Evolutionary conservation across 495 filamentous ascomycete genomes (phyloP).

Genomic region (Friedmanniomyces endolithicus): DNA sequence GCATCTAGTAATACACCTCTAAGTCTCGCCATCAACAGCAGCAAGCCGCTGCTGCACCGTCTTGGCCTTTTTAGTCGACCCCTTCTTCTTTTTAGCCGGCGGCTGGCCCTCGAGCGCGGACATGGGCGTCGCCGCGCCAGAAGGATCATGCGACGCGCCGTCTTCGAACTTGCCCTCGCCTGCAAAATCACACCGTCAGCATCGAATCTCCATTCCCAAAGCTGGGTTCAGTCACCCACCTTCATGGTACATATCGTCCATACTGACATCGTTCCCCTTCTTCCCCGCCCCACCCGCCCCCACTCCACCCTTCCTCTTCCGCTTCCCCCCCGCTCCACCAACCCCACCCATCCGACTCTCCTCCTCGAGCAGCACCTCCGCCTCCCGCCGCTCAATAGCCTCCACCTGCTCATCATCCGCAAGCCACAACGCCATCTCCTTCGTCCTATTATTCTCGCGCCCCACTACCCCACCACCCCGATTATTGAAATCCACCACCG

Average conservation of each 20-base stretch:
- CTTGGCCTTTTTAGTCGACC: constrained; percentile 70
- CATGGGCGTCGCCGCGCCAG: constrained; percentile 71
- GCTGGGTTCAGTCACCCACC: constrained; percentile 44
- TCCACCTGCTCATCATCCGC: constrained; percentile 91
- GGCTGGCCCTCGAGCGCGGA: constrained; percentile 40
- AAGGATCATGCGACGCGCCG: constrained; percentile 54
- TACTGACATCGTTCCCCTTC: constrained; percentile 52
- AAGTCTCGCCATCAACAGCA: constrained; percentile 62
- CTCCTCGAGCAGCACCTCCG: constrained; percentile 56
- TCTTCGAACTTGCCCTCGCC: constrained; percentile 93
- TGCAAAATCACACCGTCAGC: constrained; percentile 26
- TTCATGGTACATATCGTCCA: constrained; percentile 98
- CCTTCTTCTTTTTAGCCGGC: constrained; percentile 42
- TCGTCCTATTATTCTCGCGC: constrained; percentile 83
- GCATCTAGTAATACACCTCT: neutral
- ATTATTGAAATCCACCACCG: constrained; percentile 76
- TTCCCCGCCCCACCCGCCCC: constrained; percentile 34
- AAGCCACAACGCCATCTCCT: constrained; percentile 94
- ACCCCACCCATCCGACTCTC: constrained; percentile 36
- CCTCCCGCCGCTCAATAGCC: constrained; percentile 77
- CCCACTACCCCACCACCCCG: constrained; percentile 35
- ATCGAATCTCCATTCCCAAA: neutral
- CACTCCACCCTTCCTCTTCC: constrained; percentile 39
- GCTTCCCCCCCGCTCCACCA: constrained; percentile 60
- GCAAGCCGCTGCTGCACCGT: constrained; percentile 79